Percentiles rank a stretch among this genome's conserved stretches.
These are phyloP conservation scores for Saccharomycopsis sp. DNA, from an alignment of 805 yeast genomes.

Conservation along the genomic window DNA sequence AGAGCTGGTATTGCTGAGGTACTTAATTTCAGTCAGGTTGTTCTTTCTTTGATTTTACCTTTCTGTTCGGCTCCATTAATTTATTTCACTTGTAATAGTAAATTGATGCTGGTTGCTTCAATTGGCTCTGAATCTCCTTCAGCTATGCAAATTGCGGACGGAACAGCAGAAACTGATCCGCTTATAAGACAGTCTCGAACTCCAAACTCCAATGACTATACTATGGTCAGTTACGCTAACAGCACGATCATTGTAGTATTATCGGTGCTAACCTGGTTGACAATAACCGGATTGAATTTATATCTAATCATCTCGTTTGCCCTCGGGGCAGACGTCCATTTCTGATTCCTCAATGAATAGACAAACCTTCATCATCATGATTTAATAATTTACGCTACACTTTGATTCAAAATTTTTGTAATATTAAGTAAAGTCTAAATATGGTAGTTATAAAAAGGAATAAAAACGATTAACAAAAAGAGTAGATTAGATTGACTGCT, in stretches of 20 bases:
- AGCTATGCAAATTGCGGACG: not conserved
- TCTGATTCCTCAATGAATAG: too few species aligned
- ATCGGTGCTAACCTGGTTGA: slow-evolving; percentile 59
- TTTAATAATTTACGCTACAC: not conserved
- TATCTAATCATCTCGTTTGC: slow-evolving; percentile 49
- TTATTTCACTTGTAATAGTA: slow-evolving; percentile 66
- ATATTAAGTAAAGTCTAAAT: not conserved
- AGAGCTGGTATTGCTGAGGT: slow-evolving; percentile 64
- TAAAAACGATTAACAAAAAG: not conserved
- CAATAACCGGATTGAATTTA: slow-evolving; percentile 61
- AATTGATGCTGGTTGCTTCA: slow-evolving; percentile 45
- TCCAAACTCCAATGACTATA: slow-evolving; percentile 23
- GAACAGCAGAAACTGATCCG: too few species aligned
- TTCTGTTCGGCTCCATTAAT: slow-evolving; percentile 80
- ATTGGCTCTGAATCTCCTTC: not conserved
- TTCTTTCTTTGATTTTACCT: slow-evolving; percentile 74
- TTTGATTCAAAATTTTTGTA: not conserved
- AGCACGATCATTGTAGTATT: slow-evolving; percentile 40
- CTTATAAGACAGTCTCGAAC: not conserved
- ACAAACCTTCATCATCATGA: too few species aligned
- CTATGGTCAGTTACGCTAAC: slow-evolving; percentile 32
- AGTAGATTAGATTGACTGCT: slow-evolving; percentile 1
- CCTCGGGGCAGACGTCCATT: slow-evolving; percentile 31
- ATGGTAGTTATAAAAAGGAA: not conserved
- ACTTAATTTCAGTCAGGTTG: slow-evolving; percentile 78